These are phyloP conservation scores for Trichosanthes cucumerina DNA, from an alignment of 306 rosid genomes.

Conservation along the genomic window DNA sequence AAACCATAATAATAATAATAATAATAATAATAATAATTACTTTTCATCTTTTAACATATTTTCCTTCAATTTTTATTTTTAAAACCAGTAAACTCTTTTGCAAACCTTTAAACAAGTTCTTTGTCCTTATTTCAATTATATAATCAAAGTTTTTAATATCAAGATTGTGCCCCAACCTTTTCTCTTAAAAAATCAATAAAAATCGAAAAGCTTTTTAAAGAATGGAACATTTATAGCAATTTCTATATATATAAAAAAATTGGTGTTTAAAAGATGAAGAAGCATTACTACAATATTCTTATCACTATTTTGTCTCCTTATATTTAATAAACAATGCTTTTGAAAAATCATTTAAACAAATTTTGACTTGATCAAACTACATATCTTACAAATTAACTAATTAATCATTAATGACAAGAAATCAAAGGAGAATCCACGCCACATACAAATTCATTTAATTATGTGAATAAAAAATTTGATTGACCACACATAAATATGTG, in stretches of 20 bases:
- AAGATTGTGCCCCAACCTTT: background rate
- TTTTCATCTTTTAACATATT: no score
- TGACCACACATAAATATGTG: background rate
- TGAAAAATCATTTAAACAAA: background rate
- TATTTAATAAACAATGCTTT: background rate
- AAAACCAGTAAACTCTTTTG: background rate
- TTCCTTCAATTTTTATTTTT: background rate
- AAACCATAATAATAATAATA: no score
- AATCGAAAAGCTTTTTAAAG: background rate
- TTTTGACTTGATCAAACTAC: background rate
- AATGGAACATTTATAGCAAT: background rate
- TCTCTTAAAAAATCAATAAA: background rate
- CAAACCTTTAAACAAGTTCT: background rate
- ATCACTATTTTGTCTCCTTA: background rate
- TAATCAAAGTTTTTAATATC: background rate
- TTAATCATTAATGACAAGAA: background rate
- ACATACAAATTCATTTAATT: background rate
- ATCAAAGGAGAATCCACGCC: background rate
- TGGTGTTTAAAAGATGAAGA: background rate
- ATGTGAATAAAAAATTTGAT: background rate
- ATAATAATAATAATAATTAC: no score
- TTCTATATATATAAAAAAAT: background rate
- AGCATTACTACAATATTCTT: background rate
- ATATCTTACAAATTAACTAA: background rate
- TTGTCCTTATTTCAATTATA: background rate